Evolutionary conservation across 306 rosid species (phyloP).

Genomic region (Pyrus communis): DNA sequence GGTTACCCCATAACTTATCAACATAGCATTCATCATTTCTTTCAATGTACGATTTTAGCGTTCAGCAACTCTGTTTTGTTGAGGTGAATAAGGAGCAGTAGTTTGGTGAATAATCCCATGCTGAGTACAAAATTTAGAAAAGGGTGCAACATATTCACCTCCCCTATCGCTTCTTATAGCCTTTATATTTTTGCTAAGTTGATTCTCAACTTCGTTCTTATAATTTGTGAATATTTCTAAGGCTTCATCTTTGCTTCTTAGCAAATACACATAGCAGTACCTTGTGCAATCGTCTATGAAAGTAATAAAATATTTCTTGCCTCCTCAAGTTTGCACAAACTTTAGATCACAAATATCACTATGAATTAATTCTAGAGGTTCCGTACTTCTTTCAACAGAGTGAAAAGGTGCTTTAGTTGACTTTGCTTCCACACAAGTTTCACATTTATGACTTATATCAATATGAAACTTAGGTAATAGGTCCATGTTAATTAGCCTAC

Average conservation of each 20-base stretch:
- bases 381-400: background rate
- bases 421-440: background rate
- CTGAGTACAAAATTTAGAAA: background rate
- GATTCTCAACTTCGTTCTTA: background rate
- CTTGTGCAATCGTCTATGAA: background rate
- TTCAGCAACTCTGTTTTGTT: background rate
- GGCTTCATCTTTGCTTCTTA: background rate
- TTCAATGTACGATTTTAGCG: background rate
- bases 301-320: background rate
- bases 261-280: background rate
- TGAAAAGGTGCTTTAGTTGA: background rate
- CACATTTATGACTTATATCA: background rate
- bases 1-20: background rate
- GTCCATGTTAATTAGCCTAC: background rate
- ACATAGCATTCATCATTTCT: background rate
- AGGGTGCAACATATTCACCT: background rate
- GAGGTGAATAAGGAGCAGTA: background rate
- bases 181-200: background rate
- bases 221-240: background rate
- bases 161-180: background rate
- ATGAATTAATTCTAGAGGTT: background rate
- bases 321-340: background rate
- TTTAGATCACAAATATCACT: background rate
- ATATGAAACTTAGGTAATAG: background rate
- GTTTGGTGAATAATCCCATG: background rate